Percentiles rank a stretch among this genome's conserved stretches.
Conservation (phyloP, 768 basidiomycete species). For the Lepiota brunneoincarnata region DNA sequence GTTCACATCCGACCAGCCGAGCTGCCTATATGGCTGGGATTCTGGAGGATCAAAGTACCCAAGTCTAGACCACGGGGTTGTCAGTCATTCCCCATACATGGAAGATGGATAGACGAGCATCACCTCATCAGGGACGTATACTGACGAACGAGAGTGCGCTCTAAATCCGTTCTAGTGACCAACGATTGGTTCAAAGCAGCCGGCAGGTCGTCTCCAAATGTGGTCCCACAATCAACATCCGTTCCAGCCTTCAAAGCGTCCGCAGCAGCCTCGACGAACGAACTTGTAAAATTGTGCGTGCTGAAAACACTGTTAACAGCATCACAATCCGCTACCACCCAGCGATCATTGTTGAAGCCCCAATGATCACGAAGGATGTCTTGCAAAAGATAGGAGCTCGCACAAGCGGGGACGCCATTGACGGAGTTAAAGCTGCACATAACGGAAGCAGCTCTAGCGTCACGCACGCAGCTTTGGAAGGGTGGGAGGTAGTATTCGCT, state of each 20-base stretch:
- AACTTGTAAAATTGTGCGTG: constrained; percentile 45
- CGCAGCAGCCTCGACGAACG: constrained; percentile 45
- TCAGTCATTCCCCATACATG: background rate
- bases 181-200: constrained; percentile 46
- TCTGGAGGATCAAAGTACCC: constrained; percentile 56
- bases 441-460: constrained; percentile 54
- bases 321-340: constrained; percentile 59
- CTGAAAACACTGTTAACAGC: constrained; percentile 49
- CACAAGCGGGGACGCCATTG: constrained; percentile 57
- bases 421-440: constrained; percentile 67
- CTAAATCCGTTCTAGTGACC: constrained; percentile 41
- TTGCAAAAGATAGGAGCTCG: constrained; percentile 50
- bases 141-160: constrained; percentile 39
- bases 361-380: constrained; percentile 47
- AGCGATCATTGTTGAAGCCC: constrained; percentile 46
- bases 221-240: constrained; percentile 52
- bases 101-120: constrained; percentile 8
- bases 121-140: constrained; percentile 55
- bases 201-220: constrained; percentile 42
- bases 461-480: constrained; percentile 57
- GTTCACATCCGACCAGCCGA: constrained; percentile 48
- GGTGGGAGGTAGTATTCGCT: constrained; percentile 53
- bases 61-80: constrained; percentile 30
- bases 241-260: constrained; percentile 50
- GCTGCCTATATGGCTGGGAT: constrained; percentile 48